Percentiles rank a stretch among this genome's conserved stretches.
Evolutionary conservation across 2,329 filamentous ascomycete genomes (phyloP).

Genomic region (Tolypocladium paradoxum): DNA sequence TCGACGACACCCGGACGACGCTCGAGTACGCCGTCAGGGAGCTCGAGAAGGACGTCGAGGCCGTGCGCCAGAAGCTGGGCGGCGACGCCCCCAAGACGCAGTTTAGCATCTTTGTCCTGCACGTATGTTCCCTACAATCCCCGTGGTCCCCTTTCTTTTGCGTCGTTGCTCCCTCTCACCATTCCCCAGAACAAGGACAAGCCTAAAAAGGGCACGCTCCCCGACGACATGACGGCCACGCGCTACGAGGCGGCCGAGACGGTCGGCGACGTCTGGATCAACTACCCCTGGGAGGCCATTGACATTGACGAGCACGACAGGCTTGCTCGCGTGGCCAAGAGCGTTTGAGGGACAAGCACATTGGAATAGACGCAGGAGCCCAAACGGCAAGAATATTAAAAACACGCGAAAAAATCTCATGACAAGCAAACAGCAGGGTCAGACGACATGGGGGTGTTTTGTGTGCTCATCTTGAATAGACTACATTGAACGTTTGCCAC

Average conservation of each 20-base stretch:
- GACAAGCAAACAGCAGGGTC: background rate
- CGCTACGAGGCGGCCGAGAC: constrained; percentile 81
- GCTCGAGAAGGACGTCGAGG: constrained; percentile 86
- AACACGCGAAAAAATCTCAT: background rate
- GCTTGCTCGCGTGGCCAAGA: constrained; percentile 40
- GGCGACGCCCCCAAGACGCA: constrained; percentile 58
- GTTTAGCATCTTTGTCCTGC: constrained; percentile 91
- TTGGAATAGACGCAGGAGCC: constrained; percentile 1
- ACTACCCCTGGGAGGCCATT: constrained; percentile 94
- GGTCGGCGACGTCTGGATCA: constrained; percentile 93
- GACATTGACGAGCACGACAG: constrained; percentile 90
- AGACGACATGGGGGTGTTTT: background rate
- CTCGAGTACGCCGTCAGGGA: constrained; percentile 90
- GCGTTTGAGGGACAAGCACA: background rate
- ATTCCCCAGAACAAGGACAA: constrained; percentile 82
- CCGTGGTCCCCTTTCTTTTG: no score
- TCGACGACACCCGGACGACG: constrained; percentile 89
- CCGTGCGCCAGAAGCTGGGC: constrained; percentile 63
- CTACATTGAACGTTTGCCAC: background rate
- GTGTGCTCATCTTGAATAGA: background rate
- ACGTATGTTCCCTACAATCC: constrained; percentile 44
- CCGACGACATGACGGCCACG: constrained; percentile 63
- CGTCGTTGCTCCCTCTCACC: background rate
- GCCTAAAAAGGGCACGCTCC: constrained; percentile 79
- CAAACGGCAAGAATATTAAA: background rate